Evolutionary conservation across 2,329 filamentous ascomycete genomes (phyloP), one percentile per base, ranked within the genome.

Genomic region (Ambrosiella xylebori): DNA sequence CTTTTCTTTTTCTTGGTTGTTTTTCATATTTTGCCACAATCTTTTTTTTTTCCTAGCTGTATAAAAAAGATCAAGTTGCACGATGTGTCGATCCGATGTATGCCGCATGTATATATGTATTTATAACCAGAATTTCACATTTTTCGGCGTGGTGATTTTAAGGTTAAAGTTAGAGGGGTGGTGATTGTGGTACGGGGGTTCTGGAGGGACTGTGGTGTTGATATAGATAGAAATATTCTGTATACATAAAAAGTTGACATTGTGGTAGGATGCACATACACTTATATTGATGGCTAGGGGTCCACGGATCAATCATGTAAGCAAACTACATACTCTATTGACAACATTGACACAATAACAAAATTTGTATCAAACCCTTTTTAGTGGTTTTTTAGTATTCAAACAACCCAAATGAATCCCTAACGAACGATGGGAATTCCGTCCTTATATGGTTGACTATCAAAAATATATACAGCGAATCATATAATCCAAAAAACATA

Each of bases 1-100:
- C 59, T 60, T 60, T 19, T 41, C 45, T 41, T 56, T 55, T 19
- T 45, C 11, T 12, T 55, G 38, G 15, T 40, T 54, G 52, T 54
- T 56, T 38, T 40, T 40, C 37, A 49, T 49, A 19, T n/a, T 49
- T n/a, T n/a, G 2, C 15, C n/a, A 12, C n/a, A 11, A 11, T 41
- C 1, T 40, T 40, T 41, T 41, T 41, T 41, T 41, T 41, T 41
- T 41, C n/a, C n/a, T 41, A 12, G 40, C 11, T 4, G 3, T 41
- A n/a, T 41, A 41, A 12, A 41, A 41, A 27, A 27, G 27, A 27
- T 5, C 27, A 27, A 27, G 27, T 5, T 27, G 27, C 27, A 27
- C 27, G 27, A 27, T 27, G 27, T 27, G 27, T 27, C 4, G 27
- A 27, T 27, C 27, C 3, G 27, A 27, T 27, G 27, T 27, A 27